Evolutionary conservation across 768 basidiomycete genomes (phyloP).

Genomic region (Kwoniella dendrophila): DNA sequence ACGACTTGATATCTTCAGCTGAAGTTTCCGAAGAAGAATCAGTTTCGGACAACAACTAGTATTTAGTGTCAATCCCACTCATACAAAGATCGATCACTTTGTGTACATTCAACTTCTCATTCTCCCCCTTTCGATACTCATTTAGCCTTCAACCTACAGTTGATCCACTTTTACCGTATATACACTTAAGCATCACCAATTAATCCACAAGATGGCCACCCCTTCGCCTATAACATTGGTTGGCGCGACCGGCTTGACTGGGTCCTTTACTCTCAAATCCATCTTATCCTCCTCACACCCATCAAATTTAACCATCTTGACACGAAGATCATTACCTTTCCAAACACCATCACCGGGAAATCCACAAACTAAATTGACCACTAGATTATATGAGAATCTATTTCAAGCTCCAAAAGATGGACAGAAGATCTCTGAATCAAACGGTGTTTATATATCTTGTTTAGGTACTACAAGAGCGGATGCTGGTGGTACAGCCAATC

Average conservation of each 20-base stretch:
- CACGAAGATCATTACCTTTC: conserved; percentile 35
- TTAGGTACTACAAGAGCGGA: conserved; percentile 48
- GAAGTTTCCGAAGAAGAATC: conserved; percentile 20
- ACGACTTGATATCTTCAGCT: conserved; percentile 18
- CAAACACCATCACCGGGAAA: conserved; percentile 14
- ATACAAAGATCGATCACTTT: neutral
- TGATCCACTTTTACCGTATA: neutral
- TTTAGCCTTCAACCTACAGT: neutral
- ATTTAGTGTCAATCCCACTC: neutral
- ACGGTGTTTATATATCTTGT: conserved; percentile 42
- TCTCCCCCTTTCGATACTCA: neutral
- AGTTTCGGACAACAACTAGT: conserved; percentile 12
- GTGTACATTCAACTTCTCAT: neutral
- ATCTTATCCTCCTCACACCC: conserved; percentile 35
- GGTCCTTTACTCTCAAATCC: conserved; percentile 31
- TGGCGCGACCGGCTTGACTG: conserved; percentile 54
- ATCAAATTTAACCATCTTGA: conserved; percentile 46
- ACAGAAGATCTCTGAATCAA: conserved; percentile 8
- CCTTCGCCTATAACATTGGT: conserved; percentile 40
- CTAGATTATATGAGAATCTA: conserved; percentile 30
- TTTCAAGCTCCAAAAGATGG: conserved; percentile 13
- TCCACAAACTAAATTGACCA: conserved; percentile 22
- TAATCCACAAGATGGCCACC: conserved; percentile 9
- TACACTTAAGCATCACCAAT: too few species aligned
- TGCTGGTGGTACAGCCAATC: conserved; percentile 44